Conservation (phyloP, 768 basidiomycete genomes). For the Boletus reticulatus region DNA sequence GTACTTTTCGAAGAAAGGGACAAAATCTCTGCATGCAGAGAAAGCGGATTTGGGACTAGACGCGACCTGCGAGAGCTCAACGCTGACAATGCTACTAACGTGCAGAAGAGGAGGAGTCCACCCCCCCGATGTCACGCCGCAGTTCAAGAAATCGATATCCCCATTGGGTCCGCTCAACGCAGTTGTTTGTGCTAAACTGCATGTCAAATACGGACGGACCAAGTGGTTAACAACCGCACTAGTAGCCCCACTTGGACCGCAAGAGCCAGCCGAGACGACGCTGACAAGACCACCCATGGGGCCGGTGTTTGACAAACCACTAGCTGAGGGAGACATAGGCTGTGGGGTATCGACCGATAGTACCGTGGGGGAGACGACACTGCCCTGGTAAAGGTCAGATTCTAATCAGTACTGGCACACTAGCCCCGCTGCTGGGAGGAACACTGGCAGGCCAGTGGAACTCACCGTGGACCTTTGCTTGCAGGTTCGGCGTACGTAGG, state of each 20-base stretch:
- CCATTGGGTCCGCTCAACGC: slow-evolving; percentile 63
- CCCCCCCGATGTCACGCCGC: slow-evolving; percentile 59
- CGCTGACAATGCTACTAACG: slow-evolving; percentile 48
- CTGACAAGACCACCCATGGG: slow-evolving; percentile 31
- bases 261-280: slow-evolving; percentile 33
- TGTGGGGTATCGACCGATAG: neutral
- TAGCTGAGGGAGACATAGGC: neutral
- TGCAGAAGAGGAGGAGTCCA: slow-evolving; percentile 72
- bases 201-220: slow-evolving; percentile 1
- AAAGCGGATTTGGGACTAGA: slow-evolving; percentile 53
- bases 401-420: neutral
- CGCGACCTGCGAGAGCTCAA: slow-evolving; percentile 47
- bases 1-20: slow-evolving; percentile 58
- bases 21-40: slow-evolving; percentile 50
- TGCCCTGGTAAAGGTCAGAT: neutral
- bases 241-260: slow-evolving; percentile 51
- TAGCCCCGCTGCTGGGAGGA: neutral
- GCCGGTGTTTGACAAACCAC: neutral
- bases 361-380: neutral
- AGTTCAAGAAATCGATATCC: slow-evolving; percentile 74
- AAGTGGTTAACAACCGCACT: slow-evolving; percentile 31
- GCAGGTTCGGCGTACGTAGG: neutral
- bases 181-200: slow-evolving; percentile 44
- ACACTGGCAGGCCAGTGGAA: neutral
- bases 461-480: neutral